These are phyloP conservation scores for Coniochaeta ligniaria DNA, from an alignment of 2,329 filamentous ascomycete species.

Conservation along the genomic window DNA sequence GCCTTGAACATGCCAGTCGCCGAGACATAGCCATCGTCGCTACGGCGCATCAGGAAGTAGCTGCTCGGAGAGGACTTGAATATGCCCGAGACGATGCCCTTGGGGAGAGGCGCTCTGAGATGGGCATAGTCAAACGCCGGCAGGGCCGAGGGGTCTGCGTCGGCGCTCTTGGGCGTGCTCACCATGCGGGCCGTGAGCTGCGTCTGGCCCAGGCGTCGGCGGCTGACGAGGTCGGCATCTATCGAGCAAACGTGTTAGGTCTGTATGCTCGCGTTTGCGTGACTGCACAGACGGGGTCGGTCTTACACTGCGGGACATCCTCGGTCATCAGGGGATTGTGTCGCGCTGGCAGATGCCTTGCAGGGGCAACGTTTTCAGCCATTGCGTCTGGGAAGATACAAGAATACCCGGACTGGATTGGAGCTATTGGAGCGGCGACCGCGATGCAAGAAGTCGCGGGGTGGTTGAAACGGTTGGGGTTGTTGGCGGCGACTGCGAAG, in stretches of 20 bases:
- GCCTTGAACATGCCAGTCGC: conserved; percentile 92
- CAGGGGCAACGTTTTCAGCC: conserved; percentile 16
- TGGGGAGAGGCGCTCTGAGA: conserved; percentile 83
- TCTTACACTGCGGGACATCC: conserved; percentile 55
- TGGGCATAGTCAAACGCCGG: conserved; percentile 94
- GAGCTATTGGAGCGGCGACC: background rate
- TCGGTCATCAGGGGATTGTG: conserved; percentile 62
- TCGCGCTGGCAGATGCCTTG: conserved; percentile 48
- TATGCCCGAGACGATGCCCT: conserved; percentile 86
- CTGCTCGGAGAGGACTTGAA: conserved; percentile 85
- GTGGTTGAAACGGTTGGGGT: background rate
- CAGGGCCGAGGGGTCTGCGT: conserved; percentile 42
- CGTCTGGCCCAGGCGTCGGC: conserved; percentile 87
- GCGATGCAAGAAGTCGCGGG: background rate
- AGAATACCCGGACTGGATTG: background rate
- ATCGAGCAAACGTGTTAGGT: conserved; percentile 4
- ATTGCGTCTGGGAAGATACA: conserved; percentile 19
- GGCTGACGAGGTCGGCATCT: conserved; percentile 71
- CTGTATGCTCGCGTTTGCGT: background rate
- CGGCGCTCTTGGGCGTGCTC: background rate
- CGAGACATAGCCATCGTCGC: conserved; percentile 76
- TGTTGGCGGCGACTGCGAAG: background rate
- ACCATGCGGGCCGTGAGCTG: conserved; percentile 79
- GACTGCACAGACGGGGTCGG: background rate
- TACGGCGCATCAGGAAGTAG: conserved; percentile 94